Percentiles rank a stretch among this genome's conserved stretches.
These are phyloP conservation scores for Myrica gale DNA, from an alignment of 306 rosid species.

Conservation along the genomic window DNA sequence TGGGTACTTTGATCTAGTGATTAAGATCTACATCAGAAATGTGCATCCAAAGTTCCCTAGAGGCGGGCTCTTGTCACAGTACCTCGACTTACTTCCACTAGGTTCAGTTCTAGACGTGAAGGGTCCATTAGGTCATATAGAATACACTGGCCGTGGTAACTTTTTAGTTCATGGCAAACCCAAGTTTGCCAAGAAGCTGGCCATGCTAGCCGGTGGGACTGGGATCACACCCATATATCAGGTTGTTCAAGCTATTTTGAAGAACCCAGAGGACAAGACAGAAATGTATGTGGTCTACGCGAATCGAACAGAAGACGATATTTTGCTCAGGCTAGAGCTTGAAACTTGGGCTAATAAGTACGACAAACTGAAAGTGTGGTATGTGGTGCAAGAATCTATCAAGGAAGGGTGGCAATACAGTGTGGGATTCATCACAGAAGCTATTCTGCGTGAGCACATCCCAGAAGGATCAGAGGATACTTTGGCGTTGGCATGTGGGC, in stretches of 20 bases:
- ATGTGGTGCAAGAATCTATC: constrained; percentile 53
- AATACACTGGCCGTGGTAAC: constrained; percentile 62
- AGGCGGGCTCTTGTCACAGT: constrained; percentile 76
- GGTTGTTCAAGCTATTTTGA: constrained; percentile 66
- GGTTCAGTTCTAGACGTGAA: constrained; percentile 57
- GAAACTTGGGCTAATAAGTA: constrained; percentile 59
- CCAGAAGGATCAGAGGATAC: constrained; percentile 49
- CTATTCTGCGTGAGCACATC: constrained; percentile 57
- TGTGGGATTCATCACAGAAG: constrained; percentile 58
- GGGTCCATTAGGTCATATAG: constrained; percentile 87
- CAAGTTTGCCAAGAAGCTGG: constrained; percentile 53
- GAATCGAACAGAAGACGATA: constrained; percentile 73
- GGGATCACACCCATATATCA: constrained; percentile 89
- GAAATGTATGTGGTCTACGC: constrained; percentile 78
- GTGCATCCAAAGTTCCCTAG: constrained; percentile 72
- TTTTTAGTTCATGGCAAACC: constrained; percentile 52
- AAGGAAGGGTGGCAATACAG: constrained; percentile 73
- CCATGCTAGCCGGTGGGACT: constrained; percentile 84
- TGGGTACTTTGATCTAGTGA: constrained; percentile 68
- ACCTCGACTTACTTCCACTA: constrained; percentile 49
- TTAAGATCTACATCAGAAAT: constrained; percentile 64
- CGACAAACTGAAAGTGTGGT: constrained; percentile 69
- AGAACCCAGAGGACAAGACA: constrained; percentile 66
- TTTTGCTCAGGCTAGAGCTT: constrained; percentile 63
- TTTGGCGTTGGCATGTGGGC: constrained; percentile 75